Conservation (phyloP, 73 alveolate genomes). For the Paramecium sonneborni region DNA sequence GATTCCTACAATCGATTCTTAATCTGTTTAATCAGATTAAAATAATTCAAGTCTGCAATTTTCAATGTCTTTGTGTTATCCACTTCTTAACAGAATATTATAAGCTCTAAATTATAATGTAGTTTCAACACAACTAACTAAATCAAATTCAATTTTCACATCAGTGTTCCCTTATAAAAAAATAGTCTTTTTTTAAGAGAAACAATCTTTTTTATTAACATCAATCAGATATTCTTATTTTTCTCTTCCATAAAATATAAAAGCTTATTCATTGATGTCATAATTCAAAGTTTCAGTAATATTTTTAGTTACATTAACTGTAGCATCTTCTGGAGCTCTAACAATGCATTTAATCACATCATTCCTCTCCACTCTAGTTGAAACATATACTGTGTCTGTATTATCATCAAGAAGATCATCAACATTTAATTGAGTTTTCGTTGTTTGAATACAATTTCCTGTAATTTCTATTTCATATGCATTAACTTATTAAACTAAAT, state of each 20-base stretch:
- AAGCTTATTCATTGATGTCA: not conserved
- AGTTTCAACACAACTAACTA: constrained; percentile 52
- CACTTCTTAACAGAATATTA: not conserved
- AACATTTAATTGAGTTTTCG: constrained; percentile 17
- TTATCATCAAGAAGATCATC: constrained; percentile 17
- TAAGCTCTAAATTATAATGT: constrained; percentile 14
- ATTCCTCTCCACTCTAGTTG: constrained; percentile 41
- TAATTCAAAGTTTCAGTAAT: not conserved
- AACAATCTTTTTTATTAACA: constrained; percentile 46
- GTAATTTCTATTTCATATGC: constrained; percentile 43
- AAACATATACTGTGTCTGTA: not conserved
- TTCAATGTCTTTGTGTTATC: constrained; percentile 1
- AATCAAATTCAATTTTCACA: constrained; percentile 20
- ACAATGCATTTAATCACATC: constrained; percentile 16
- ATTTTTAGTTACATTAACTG: not conserved
- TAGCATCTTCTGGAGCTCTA: constrained; percentile 37
- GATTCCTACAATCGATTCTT: not conserved
- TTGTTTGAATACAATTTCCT: not conserved
- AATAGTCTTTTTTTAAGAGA: not conserved
- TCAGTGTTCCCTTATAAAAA: constrained; percentile 27
- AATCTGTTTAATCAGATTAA: constrained; percentile 28
- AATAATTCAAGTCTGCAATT: not conserved
- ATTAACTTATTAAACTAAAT: constrained; percentile 45
- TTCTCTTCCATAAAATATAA: constrained; percentile 24
- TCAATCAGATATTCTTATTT: not conserved